These are phyloP conservation scores for Aspergillus tamarii DNA, from an alignment of 2,329 filamentous ascomycete species.

Conservation along the genomic window DNA sequence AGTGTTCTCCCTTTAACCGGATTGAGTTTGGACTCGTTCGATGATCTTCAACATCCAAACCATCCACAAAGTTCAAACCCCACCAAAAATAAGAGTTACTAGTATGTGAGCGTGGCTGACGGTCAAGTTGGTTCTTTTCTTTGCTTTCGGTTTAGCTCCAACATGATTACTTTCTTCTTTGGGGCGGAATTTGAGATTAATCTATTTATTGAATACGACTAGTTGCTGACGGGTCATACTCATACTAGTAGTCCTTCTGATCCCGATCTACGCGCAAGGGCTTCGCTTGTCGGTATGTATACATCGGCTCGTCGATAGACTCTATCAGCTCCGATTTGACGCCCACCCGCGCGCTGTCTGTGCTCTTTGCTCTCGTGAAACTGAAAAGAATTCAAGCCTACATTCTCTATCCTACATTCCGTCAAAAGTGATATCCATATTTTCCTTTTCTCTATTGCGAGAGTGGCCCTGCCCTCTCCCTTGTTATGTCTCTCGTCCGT, in stretches of 20 bases:
- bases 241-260: not conserved
- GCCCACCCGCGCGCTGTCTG: not conserved
- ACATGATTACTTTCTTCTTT: not conserved
- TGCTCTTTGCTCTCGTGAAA: not conserved
- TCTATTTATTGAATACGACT: not conserved
- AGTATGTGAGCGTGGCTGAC: not conserved
- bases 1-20: not conserved
- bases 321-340: not conserved
- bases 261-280: constrained; percentile 1
- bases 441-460: constrained; percentile 3
- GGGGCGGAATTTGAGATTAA: not conserved
- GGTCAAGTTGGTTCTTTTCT: not conserved
- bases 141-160: not conserved
- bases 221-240: not conserved
- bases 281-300: constrained; percentile 2
- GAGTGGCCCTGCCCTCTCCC: constrained; percentile 15
- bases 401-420: constrained; percentile 28
- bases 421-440: constrained; percentile 2
- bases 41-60: not conserved
- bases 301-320: not conserved
- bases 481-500: constrained; percentile 24
- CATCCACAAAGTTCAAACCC: not conserved
- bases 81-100: not conserved
- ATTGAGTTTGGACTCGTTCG: not conserved
- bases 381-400: not conserved